phyloP scores from a whole-genome alignment of 202 grass and related monocot species.

The Dendrocalamus latiflorus region DNA sequence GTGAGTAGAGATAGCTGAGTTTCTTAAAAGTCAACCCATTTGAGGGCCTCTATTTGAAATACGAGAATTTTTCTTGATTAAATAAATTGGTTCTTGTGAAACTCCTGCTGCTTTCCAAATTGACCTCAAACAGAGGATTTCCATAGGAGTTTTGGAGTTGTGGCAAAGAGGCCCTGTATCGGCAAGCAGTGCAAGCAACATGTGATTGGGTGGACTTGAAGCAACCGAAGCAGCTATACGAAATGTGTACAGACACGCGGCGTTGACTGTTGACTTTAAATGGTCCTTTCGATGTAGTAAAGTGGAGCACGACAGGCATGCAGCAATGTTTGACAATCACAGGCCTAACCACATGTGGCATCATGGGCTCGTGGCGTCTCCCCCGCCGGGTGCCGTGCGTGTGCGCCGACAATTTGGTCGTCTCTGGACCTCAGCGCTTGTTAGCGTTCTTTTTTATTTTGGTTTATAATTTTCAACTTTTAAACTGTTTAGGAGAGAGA shows the following conservation, averaged over 20 bases:
- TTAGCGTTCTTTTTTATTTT: no score
- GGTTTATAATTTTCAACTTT: rapidly evolving
- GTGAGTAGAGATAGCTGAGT: no score
- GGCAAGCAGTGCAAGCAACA: neutral
- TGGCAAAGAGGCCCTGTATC: no score
- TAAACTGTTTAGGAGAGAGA: rapidly evolving
- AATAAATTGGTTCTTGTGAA: neutral
- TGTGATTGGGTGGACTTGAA: neutral
- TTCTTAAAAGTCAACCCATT: neutral
- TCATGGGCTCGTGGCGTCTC: neutral
- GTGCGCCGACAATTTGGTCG: neutral
- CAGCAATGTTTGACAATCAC: neutral
- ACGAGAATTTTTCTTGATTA: neutral
- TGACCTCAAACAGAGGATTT: no score
- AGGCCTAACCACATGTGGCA: neutral
- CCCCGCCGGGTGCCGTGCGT: neutral
- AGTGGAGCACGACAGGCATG: neutral
- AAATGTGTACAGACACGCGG: neutral
- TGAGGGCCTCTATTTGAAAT: neutral
- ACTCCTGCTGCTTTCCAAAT: neutral
- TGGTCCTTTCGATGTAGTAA: neutral
- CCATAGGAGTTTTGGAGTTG: neutral
- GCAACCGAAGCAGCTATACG: neutral
- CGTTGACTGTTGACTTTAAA: neutral
- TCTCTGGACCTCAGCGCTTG: neutral